Evolutionary conservation across 306 rosid genomes (phyloP), one percentile per base, ranked within the genome.

Genomic region (Trifolium repens): DNA sequence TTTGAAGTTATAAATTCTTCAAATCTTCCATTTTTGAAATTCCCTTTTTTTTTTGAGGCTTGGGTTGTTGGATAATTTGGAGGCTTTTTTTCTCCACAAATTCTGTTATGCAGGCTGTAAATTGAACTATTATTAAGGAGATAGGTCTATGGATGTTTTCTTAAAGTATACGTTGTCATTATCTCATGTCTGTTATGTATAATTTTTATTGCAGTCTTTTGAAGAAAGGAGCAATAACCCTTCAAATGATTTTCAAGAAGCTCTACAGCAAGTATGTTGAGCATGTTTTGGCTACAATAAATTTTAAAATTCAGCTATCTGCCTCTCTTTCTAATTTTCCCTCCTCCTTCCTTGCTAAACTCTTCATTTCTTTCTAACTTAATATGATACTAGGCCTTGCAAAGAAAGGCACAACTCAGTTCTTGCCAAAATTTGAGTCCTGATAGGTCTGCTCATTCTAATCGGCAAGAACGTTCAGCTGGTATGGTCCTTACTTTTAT

Each of bases 161-260:
- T 58, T 65, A 50, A 52, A 42, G 53, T 30, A 50, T 43, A 61
- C 32, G 11, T 74, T 30, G 57, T 59, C 13, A 19, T 64, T 44
- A 34, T 63, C 80, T 80, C 46, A 83, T 63, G 30, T 58, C 57
- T 30, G 4, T 64, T 39, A 39, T 39, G 65, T 22, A 47, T 77
- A 69, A 16, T 30, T 43, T 76, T 80, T 67, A 46, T 57, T 52
- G 72, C 87, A 89, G 93, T 80, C 74, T 83, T 89, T 84, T 64
- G 80, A 86, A 78, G 89, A 87, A 75, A 80, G 88, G 77, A 82
- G 90, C 72, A 72, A 78, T 70, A 84, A 89, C 84, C 84, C 93
- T 22, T 76, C 85, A 47, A 55, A 79, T 69, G 90, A 86, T 76
- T 89, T 86, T 81, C 93, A 89, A 83, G 85, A 67, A n/a, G 90